phyloP scores from a whole-genome alignment of 2,329 filamentous ascomycete genomes.

The Fusarium chaquense region DNA sequence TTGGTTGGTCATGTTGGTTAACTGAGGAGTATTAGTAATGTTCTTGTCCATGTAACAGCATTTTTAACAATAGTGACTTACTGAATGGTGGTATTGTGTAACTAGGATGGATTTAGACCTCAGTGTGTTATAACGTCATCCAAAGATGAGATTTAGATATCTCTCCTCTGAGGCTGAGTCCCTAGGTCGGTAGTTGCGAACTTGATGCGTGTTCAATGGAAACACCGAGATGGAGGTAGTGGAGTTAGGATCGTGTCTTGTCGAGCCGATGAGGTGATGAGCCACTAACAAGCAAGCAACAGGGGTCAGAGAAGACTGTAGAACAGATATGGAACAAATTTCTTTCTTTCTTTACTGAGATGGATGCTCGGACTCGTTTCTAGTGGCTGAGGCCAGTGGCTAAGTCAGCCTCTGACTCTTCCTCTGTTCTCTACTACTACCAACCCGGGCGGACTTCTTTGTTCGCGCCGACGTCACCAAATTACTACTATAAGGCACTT shows the following conservation, averaged over 20 bases:
- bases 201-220: neutral
- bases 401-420: neutral
- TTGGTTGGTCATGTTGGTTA: conserved; percentile 54
- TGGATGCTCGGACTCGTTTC: neutral
- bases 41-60: neutral
- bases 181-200: conserved; percentile 5
- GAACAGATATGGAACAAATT: conserved; percentile 37
- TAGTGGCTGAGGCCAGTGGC: conserved; percentile 36
- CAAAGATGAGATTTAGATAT: neutral
- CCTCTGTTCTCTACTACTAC: neutral
- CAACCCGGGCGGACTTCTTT: conserved; percentile 3
- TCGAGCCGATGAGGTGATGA: conserved; percentile 21
- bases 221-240: conserved; percentile 5
- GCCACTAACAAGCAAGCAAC: conserved; percentile 25
- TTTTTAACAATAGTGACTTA: neutral
- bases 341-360: conserved; percentile 20
- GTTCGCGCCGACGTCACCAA: conserved; percentile 21
- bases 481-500: neutral
- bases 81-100: neutral
- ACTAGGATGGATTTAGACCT: neutral
- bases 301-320: conserved; percentile 29
- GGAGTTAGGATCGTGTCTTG: conserved; percentile 17
- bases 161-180: neutral
- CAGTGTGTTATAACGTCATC: neutral
- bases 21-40: conserved; percentile 33